Conservation (phyloP, 73 alveolate species). For the Symbiodinium pilosum region DNA sequence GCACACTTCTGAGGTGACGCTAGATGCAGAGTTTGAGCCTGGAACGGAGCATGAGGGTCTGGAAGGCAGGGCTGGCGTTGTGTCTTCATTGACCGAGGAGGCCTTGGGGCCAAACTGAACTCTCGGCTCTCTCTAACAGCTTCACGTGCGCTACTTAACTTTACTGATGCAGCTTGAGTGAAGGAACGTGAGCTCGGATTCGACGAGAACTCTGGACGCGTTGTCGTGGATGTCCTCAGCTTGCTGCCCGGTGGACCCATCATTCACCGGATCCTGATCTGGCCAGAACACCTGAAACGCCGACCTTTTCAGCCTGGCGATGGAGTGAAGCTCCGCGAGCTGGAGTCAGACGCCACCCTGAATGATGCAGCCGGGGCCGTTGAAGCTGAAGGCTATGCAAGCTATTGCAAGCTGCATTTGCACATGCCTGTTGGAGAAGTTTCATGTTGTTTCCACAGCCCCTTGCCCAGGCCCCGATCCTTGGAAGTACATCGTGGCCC, state of each 20-base stretch:
- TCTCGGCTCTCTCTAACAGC: no score
- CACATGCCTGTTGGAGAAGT: no score
- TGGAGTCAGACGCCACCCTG: neutral
- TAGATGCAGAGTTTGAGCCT: slow-evolving; percentile 79
- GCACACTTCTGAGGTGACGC: slow-evolving; percentile 14
- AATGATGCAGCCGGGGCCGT: neutral
- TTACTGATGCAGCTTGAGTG: neutral
- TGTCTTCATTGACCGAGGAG: slow-evolving; percentile 55
- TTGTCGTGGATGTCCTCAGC: slow-evolving; percentile 72
- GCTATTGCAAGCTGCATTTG: no score
- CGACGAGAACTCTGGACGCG: slow-evolving; percentile 42
- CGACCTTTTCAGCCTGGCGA: slow-evolving; percentile 60
- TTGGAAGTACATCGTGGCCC: slow-evolving; percentile 44
- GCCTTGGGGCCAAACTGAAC: neutral
- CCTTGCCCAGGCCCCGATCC: slow-evolving; percentile 16
- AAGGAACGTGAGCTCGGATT: slow-evolving; percentile 69
- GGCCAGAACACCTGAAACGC: slow-evolving; percentile 89
- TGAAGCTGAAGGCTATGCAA: neutral
- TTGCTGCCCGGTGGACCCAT: slow-evolving; percentile 64
- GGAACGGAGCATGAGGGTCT: slow-evolving; percentile 88
- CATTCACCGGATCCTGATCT: slow-evolving; percentile 28
- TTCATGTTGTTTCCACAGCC: neutral
- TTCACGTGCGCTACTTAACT: no score
- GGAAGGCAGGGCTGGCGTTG: slow-evolving; percentile 57
- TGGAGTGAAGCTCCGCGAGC: slow-evolving; percentile 22